Base-by-base conservation (phyloP, 768 basidiomycete species). In the Lactarius deliciosus region DNA sequence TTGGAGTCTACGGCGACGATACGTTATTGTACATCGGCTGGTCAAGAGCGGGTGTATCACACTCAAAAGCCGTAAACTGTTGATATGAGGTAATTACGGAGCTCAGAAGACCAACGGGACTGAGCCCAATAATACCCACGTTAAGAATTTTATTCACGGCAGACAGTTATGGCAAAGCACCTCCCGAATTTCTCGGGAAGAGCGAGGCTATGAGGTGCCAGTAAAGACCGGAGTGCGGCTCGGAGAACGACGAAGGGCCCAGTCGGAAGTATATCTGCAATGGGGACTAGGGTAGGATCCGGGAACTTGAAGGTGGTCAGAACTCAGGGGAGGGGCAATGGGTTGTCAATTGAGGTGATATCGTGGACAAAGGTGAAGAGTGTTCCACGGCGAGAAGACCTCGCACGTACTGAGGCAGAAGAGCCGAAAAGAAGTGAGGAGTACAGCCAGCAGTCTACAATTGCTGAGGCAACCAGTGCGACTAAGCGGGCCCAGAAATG, bases 191-290 rank as follows among this genome's bases (percentile, higher is more conserved):
- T 64, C 56, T 15, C 30, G 59, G 10, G 70, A 64, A 36, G 32
- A 50, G 10, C 64, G 63, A 54, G 90, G 90, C 80, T 87, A 92
- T 5, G 89, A 76, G 45, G 73, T 79, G 2, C 85, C 86, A 0
- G 81, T 84, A 58, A 90, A 70, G 30, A 88, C 79, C 10, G 89
- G 85, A 22, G 81, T 77, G 5, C 86, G 78, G 86, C 85, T 74
- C 92, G 91, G 64, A 86, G 72, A 3, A 87, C 87, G 10, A 90
- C 90, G 71, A 91, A 92, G 18, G 89, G 83, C 5, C 90, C 90
- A 0, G 91, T 92, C 3, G 91, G 91, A 16, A 92, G 81, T 71
- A 92, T 91, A 71, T 92, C 91, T 11, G 88, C 87, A 9, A 92
- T 79, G 63, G 92, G 78, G 25, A 92, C 80, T 55, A 92, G 78